A percentile compares a stretch with the other conserved stretches of the same genome.
Evolutionary conservation across 129 eudicot genomes (phyloP).

Genomic region (Flaveria trinervia): DNA sequence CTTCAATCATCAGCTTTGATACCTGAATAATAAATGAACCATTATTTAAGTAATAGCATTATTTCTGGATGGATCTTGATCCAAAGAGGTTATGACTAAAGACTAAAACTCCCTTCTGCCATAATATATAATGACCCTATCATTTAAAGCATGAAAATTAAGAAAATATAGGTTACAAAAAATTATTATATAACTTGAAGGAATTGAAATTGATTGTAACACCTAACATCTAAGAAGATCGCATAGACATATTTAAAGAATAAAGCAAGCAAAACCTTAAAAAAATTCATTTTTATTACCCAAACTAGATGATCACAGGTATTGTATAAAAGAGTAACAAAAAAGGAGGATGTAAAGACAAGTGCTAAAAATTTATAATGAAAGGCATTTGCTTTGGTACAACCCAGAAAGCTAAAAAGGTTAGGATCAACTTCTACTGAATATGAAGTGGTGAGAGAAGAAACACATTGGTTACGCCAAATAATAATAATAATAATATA

Average conservation of each 20-base stretch:
- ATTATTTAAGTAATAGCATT: not conserved
- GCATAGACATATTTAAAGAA: not conserved
- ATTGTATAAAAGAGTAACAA: not conserved
- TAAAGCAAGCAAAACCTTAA: not conserved
- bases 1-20: conserved; percentile 67
- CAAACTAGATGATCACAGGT: not conserved
- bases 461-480: conserved; percentile 13
- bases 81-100: conserved; percentile 1
- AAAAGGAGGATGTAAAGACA: not conserved
- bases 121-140: not conserved
- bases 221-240: not conserved
- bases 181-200: not conserved
- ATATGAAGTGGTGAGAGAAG: conserved; percentile 10
- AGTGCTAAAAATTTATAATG: not conserved
- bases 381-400: conserved; percentile 5
- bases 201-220: not conserved
- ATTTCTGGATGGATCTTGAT: conserved; percentile 4
- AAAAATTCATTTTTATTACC: not conserved
- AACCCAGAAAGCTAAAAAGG: not conserved
- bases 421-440: not conserved
- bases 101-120: not conserved
- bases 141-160: not conserved
- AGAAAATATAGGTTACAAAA: too few relatives aligned
- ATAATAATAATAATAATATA: conserved; percentile 31
- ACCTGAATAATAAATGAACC: conserved; percentile 51